Base-by-base conservation (phyloP, 148 eudicot genomes). In the Rheum nobile region DNA sequence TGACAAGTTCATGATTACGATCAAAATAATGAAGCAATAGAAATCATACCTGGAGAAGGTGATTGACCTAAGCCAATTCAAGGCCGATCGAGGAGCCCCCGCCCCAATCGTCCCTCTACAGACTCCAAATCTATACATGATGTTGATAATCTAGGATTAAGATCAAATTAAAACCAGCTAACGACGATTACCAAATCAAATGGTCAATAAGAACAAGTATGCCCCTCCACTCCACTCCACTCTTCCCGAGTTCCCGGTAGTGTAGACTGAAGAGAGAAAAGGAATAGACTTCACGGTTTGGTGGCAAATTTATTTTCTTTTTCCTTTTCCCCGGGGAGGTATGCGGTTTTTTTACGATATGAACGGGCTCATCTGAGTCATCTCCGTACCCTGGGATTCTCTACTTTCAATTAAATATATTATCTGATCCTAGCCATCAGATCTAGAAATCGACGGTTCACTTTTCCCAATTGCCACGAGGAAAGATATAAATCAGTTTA, bases 91-190 rank as follows among this genome's bases (percentile, higher is more conserved):
- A 46, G 85, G 65, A 78, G 73, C 77, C 35, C 76, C 75, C 5
- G 77, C 72, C 73, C 78, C 85, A 55, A 88, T 46, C 65, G 9
- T 1, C 1, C 82, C 80, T 74, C 85, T 83, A 70, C 75, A 55
- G 41, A 79, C 48, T 48, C 63, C 73, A 50, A 78, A 21, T 75
- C 81, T 75, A 65, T 73, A 11, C 89, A 88, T 88, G 78, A 82
- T 80, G 67, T 28, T 12, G 12, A 57, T 57, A 28, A 28, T 19
- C 67, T 57, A 10, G 32, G 67, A 26, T 22, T 26, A 28, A 57
- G 5, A 24, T 26, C 32, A 57, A 57, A 57, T 57, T 16, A 57
- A 57, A 57, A 28, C 63, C 34, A 26, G 31, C 31, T 10, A 54
- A 21, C 29, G 5, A 54, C 28, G 28, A 22, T 54, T 54, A 11